These are phyloP conservation scores for Microcyclospora tardicrescens DNA, from an alignment of 2,329 filamentous ascomycete species.

Conservation along the genomic window DNA sequence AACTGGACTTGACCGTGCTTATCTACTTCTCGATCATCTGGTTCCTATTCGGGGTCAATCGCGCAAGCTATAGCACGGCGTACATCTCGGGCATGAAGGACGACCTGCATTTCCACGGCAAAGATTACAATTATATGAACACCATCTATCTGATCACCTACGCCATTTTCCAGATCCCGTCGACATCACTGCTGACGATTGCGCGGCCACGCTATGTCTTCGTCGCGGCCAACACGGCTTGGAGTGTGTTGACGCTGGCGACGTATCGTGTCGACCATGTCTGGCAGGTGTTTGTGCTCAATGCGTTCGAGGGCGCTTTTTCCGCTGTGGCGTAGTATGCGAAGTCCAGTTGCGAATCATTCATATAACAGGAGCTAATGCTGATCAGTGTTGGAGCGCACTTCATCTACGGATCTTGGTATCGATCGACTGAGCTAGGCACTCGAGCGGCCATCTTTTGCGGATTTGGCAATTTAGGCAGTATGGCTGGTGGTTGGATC, in stretches of 20 bases:
- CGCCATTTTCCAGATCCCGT: slow-evolving; percentile 33
- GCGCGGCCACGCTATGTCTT: slow-evolving; percentile 31
- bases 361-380: too few relatives aligned
- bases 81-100: slow-evolving; percentile 44
- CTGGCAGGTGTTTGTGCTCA: slow-evolving; percentile 33
- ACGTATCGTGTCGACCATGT: slow-evolving; percentile 31
- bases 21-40: slow-evolving; percentile 35
- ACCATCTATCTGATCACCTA: slow-evolving; percentile 27
- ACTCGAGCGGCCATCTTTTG: slow-evolving; percentile 31
- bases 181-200: slow-evolving; percentile 28
- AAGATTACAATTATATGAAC: slow-evolving; percentile 11
- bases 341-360: too few relatives aligned
- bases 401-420: slow-evolving; percentile 35
- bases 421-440: slow-evolving; percentile 31
- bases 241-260: slow-evolving; percentile 33
- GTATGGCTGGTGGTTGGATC: slow-evolving; percentile 35
- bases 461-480: slow-evolving; percentile 31
- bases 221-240: slow-evolving; percentile 30
- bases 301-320: slow-evolving; percentile 33
- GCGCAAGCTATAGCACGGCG: slow-evolving; percentile 33
- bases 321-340: slow-evolving; percentile 26
- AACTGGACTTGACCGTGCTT: slow-evolving; percentile 8
- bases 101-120: slow-evolving; percentile 31
- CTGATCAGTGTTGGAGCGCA: slow-evolving; percentile 27
- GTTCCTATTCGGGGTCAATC: slow-evolving; percentile 36